Evolutionary conservation across 148 eudicot genomes (phyloP).

Genomic region (Rhododendron ovatum): DNA sequence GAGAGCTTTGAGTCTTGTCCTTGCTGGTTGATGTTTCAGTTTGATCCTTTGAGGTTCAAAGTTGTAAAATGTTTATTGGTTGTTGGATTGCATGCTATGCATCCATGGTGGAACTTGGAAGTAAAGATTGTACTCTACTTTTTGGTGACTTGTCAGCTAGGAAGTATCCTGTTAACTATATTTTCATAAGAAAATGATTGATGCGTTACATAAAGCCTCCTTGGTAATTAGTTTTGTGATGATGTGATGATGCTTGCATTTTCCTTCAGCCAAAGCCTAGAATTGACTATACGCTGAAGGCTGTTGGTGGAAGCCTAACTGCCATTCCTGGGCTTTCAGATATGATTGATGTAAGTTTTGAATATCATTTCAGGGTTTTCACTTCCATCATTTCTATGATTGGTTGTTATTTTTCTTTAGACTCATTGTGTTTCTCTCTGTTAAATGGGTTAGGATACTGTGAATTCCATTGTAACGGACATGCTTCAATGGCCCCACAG

Average conservation of each 20-base stretch:
- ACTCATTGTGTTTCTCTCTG: constrained; percentile 8
- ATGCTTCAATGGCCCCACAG: constrained; percentile 98
- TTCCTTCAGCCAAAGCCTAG: constrained; percentile 82
- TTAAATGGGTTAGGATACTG: constrained; percentile 64
- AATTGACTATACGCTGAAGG: constrained; percentile 86
- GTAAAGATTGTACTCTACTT: background rate
- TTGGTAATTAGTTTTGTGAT: background rate
- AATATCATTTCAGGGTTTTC: background rate
- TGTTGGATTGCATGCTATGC: background rate
- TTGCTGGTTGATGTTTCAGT: background rate
- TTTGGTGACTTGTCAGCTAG: background rate
- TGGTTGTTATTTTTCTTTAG: constrained; percentile 10
- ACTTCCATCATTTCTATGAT: background rate
- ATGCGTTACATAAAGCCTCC: background rate
- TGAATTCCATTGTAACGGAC: constrained; percentile 73
- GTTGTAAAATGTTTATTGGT: background rate
- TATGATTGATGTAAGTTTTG: constrained; percentile 82
- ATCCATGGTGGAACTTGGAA: background rate
- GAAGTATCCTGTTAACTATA: background rate
- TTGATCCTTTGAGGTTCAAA: background rate
- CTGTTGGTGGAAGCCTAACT: constrained; percentile 94
- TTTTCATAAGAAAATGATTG: background rate
- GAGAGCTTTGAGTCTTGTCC: background rate
- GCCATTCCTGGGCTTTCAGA: constrained; percentile 95
- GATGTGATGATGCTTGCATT: constrained; percentile 10